A percentile compares a stretch with the other conserved stretches of the same genome.
These are phyloP conservation scores for Agaricus bisporus DNA, from an alignment of 768 basidiomycete genomes.

Conservation along the genomic window DNA sequence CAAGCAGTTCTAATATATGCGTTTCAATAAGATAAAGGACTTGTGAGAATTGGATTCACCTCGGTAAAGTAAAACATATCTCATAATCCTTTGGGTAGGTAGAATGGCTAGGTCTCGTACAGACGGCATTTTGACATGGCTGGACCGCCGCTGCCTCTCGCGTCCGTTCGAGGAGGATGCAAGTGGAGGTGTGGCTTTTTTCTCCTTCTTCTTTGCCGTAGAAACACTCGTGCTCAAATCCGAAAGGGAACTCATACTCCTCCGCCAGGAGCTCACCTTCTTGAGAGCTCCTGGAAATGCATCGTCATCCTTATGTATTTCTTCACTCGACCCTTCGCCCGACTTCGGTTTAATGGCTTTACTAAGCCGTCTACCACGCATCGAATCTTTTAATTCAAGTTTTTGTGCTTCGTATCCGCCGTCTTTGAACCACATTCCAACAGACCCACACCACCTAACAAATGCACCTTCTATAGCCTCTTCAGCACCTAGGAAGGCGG, in stretches of 20 bases:
- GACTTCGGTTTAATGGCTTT: not conserved
- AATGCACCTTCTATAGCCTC: conserved; percentile 50
- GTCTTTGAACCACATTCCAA: conserved; percentile 39
- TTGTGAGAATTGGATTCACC: conserved; percentile 29
- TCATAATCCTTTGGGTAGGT: conserved; percentile 60
- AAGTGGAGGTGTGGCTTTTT: not conserved
- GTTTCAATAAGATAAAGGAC: not conserved
- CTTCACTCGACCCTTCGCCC: not conserved
- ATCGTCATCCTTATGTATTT: conserved; percentile 3
- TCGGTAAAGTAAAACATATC: conserved; percentile 59
- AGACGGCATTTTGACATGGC: conserved; percentile 16
- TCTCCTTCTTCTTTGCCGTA: not conserved
- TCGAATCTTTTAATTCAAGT: not conserved
- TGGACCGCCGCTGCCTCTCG: not conserved
- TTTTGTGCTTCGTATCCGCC: not conserved
- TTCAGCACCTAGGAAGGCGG: conserved; percentile 49
- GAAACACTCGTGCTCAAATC: conserved; percentile 10
- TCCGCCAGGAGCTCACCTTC: conserved; percentile 19
- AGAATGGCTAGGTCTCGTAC: conserved; percentile 63
- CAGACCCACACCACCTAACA: conserved; percentile 53
- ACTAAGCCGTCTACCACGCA: not conserved
- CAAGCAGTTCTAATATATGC: conserved; percentile 40
- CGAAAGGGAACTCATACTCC: conserved; percentile 17
- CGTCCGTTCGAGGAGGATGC: not conserved
- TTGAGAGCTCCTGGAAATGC: not conserved